phyloP scores from a whole-genome alignment of 345 rosid genomes.

The Leavenworthia alabamica region DNA sequence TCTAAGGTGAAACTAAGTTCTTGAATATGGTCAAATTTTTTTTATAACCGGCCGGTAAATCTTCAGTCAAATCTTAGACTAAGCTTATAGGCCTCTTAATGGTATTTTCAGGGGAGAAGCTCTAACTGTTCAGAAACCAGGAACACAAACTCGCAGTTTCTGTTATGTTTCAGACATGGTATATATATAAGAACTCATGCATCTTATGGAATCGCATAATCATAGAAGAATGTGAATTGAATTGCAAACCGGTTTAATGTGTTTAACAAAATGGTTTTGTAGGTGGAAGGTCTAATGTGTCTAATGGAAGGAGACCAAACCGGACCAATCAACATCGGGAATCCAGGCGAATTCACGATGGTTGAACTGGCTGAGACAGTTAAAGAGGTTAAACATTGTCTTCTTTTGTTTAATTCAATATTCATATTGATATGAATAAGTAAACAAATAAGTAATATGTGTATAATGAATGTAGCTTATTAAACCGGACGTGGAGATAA shows the following conservation, averaged over 20 bases:
- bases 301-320: slow-evolving; percentile 94
- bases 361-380: slow-evolving; percentile 79
- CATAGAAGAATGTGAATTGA: not conserved
- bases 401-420: not conserved
- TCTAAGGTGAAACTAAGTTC: slow-evolving; percentile 46
- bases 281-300: slow-evolving; percentile 92
- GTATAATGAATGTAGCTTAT: slow-evolving; percentile 46
- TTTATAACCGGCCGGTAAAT: not conserved
- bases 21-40: not conserved
- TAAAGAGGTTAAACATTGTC: slow-evolving; percentile 60
- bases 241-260: not conserved
- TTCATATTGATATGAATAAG: not conserved
- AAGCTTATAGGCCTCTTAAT: not conserved
- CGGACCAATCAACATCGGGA: slow-evolving; percentile 87
- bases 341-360: slow-evolving; percentile 95
- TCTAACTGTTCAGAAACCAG: slow-evolving; percentile 86
- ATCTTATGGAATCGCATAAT: not conserved
- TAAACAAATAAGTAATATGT: not conserved
- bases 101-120: slow-evolving; percentile 60
- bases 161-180: slow-evolving; percentile 98
- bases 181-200: slow-evolving; percentile 5
- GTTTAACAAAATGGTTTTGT: slow-evolving; percentile 12
- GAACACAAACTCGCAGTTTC: slow-evolving; percentile 96
- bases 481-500: slow-evolving; percentile 63
- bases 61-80: not conserved